Evolutionary conservation across 2,329 filamentous ascomycete genomes (phyloP).

Genomic region (Geoglossum cookeanum): DNA sequence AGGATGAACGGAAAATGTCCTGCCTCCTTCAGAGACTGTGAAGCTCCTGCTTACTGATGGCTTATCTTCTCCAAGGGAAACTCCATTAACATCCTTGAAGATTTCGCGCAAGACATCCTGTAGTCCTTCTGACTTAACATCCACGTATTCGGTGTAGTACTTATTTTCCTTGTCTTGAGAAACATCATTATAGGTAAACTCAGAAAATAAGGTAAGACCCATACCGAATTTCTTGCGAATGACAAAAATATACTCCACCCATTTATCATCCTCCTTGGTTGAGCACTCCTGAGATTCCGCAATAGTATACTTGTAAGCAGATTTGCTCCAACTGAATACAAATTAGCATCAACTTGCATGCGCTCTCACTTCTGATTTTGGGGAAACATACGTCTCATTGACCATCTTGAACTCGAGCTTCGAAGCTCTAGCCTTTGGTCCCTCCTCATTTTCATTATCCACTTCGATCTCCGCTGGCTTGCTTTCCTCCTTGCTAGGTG

Average conservation of each 20-base stretch:
- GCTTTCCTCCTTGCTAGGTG: background rate
- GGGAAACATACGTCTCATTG: too few relatives aligned
- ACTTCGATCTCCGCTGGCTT: too few relatives aligned
- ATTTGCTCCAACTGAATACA: too few relatives aligned
- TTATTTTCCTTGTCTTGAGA: background rate
- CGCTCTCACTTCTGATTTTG: too few relatives aligned
- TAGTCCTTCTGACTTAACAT: background rate
- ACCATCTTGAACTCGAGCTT: too few relatives aligned
- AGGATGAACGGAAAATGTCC: background rate
- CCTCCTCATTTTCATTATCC: too few relatives aligned
- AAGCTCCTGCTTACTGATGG: background rate
- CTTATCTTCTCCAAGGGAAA: background rate
- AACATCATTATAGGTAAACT: background rate
- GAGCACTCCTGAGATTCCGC: too few relatives aligned
- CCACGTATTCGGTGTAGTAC: background rate
- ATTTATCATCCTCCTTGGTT: too few relatives aligned
- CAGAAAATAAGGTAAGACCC: background rate
- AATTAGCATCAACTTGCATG: too few relatives aligned
- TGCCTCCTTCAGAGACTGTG: background rate
- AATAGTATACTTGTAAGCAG: too few relatives aligned
- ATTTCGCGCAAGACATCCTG: background rate
- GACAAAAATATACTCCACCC: too few relatives aligned
- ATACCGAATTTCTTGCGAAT: background rate
- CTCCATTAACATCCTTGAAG: background rate
- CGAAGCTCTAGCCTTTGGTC: too few relatives aligned